Base-by-base conservation (phyloP, 2,329 filamentous ascomycete genomes). In the Xylariomycetidae sp. region DNA sequence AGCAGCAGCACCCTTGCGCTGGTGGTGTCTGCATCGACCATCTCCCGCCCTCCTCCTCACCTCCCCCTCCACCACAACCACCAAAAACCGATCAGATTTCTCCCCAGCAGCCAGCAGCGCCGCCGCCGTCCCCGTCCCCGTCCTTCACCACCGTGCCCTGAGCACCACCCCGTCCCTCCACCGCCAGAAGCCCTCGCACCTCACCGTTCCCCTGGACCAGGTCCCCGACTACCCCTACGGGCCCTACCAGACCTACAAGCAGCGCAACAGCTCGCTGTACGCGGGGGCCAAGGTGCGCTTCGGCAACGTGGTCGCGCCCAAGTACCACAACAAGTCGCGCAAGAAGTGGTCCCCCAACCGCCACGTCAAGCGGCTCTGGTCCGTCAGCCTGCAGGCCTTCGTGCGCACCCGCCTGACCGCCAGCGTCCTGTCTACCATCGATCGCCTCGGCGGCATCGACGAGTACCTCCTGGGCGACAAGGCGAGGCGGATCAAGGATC, bases 381-480 rank as follows among this genome's bases (percentile, higher is more conserved):
- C 77, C 16, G 68, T 72, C 7, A 65, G 74, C 0, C 64, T 92
- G 37, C 67, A 71, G 42, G 72, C 71, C 42, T 74, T 70, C 50
- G 67, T 92, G 34, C 78, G 80, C 57, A 72, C 85, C 25, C 73
- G 80, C 41, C 68, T 90, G 37, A 86, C 81, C 6, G 71, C 83
- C 25, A 73, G 77, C 36, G 84, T 88, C 16, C 69, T 84, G 49
- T 71, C 77, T 54, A 82, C 80, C 22, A 85, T 97, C 54, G 80
- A 87, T 56, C 90, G 88, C 57, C 79, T 83, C 42, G 90, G 90
- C 39, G 88, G 92, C 6, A 70, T 98, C 44, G 92, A 98, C 61
- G 80, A 88, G 53, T 98, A 98, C 64, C 69, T 98, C 28, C 70
- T 95, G 26, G 88, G 88, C 47, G 75, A 80, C 57, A 92, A 88